Evolutionary conservation across 345 rosid species (phyloP).

Genomic region (Eucalyptus grandis): DNA sequence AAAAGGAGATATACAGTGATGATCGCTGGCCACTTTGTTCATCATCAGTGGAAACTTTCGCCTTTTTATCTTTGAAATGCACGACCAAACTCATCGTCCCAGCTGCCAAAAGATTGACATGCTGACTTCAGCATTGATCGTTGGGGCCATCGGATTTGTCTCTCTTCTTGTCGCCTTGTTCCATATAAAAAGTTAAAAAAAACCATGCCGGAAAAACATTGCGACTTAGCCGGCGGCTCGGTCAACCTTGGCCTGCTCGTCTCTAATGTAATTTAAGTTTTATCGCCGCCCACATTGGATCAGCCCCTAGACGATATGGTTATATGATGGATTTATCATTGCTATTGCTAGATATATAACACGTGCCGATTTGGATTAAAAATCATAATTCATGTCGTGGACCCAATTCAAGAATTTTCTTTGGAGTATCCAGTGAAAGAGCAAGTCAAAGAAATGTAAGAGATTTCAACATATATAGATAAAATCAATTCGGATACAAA

Average conservation of each 20-base stretch:
- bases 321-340: background rate
- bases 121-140: background rate
- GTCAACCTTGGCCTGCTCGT: background rate
- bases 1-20: background rate
- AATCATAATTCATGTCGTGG: background rate
- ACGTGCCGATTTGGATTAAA: background rate
- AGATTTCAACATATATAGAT: background rate
- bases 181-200: background rate
- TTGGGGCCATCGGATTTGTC: background rate
- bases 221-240: background rate
- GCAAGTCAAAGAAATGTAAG: background rate
- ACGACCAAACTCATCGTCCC: background rate
- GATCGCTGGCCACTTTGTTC: background rate
- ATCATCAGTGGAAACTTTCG: background rate
- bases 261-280: background rate
- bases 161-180: background rate
- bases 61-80: background rate
- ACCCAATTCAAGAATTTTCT: background rate
- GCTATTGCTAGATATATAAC: background rate
- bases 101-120: background rate
- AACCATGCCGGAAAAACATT: background rate
- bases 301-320: background rate
- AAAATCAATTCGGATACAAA: background rate
- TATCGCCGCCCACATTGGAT: background rate
- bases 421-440: background rate